A percentile compares a stretch with the other conserved stretches of the same genome.
phyloP scores from a whole-genome alignment of 106 monocot species.

The Vanilla planifolia region DNA sequence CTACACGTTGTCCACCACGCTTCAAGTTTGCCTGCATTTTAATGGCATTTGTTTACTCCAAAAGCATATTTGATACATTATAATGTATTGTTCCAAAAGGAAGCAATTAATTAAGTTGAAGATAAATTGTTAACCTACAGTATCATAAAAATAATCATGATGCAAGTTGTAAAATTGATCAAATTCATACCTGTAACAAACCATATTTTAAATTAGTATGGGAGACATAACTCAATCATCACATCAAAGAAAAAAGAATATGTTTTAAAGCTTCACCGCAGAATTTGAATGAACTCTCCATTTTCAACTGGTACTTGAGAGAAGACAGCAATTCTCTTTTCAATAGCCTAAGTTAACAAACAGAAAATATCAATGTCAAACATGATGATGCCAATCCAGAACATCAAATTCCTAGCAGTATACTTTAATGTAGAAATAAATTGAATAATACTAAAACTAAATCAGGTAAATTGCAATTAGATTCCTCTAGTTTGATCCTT shows the following conservation, averaged over 20 bases:
- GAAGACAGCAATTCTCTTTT: conserved; percentile 75
- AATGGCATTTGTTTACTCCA: conserved; percentile 2
- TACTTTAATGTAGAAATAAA: too few relatives aligned
- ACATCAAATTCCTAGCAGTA: too few relatives aligned
- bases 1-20: conserved; percentile 60
- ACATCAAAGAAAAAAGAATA: neutral
- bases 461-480: too few relatives aligned
- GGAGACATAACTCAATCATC: neutral
- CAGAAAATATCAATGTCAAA: conserved; percentile 4
- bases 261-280: conserved; percentile 35
- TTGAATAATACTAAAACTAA: too few relatives aligned
- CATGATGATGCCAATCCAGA: too few relatives aligned
- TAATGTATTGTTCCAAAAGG: too few relatives aligned
- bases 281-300: conserved; percentile 89
- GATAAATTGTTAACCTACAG: conserved; percentile 36
- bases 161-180: conserved; percentile 57
- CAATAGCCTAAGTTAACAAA: conserved; percentile 50
- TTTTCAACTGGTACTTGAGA: conserved; percentile 83
- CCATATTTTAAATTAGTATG: conserved; percentile 15
- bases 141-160: conserved; percentile 83
- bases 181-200: conserved; percentile 49
- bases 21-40: conserved; percentile 51
- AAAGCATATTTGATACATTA: neutral
- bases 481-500: too few relatives aligned
- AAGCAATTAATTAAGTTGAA: too few relatives aligned